These are phyloP conservation scores for Leucocoprinus leucothites DNA, from an alignment of 768 basidiomycete species.

Conservation along the genomic window DNA sequence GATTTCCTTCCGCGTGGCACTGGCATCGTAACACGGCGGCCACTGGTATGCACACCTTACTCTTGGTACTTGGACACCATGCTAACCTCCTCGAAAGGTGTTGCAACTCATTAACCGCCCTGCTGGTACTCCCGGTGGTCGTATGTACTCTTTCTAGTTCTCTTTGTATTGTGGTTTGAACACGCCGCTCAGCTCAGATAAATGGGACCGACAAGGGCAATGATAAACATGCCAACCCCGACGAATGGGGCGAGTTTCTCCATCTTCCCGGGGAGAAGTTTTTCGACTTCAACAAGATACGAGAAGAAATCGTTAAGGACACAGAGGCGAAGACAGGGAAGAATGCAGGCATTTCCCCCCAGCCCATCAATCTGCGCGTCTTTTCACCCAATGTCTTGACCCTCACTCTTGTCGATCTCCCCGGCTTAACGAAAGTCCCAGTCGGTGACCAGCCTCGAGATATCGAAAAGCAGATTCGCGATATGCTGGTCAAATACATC, in stretches of 20 bases:
- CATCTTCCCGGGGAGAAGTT: conserved; percentile 97
- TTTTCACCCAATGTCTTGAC: conserved; percentile 97
- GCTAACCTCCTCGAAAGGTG: conserved; percentile 43
- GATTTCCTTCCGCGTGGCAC: conserved; percentile 99
- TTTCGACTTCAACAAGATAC: conserved; percentile 95
- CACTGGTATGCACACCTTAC: conserved; percentile 58
- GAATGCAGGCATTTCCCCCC: conserved; percentile 96
- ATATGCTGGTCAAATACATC: conserved; percentile 96
- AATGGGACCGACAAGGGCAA: conserved; percentile 47
- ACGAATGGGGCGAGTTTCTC: conserved; percentile 99
- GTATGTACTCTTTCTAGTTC: not conserved
- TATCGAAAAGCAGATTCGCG: conserved; percentile 95
- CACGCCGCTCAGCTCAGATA: conserved; percentile 29
- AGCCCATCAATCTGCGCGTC: conserved; percentile 96
- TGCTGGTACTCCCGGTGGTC: conserved; percentile 35
- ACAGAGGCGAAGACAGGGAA: conserved; percentile 98
- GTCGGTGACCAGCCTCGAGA: conserved; percentile 96
- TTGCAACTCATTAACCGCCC: conserved; percentile 93
- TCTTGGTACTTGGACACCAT: not conserved
- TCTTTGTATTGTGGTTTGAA: not conserved
- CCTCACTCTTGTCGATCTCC: conserved; percentile 94
- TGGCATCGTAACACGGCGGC: conserved; percentile 97
- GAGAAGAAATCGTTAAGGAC: conserved; percentile 93
- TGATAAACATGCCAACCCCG: conserved; percentile 80
- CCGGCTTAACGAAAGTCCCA: conserved; percentile 92